Base-by-base conservation (phyloP, 805 yeast genomes). In the Myxozyma mucilagina region DNA sequence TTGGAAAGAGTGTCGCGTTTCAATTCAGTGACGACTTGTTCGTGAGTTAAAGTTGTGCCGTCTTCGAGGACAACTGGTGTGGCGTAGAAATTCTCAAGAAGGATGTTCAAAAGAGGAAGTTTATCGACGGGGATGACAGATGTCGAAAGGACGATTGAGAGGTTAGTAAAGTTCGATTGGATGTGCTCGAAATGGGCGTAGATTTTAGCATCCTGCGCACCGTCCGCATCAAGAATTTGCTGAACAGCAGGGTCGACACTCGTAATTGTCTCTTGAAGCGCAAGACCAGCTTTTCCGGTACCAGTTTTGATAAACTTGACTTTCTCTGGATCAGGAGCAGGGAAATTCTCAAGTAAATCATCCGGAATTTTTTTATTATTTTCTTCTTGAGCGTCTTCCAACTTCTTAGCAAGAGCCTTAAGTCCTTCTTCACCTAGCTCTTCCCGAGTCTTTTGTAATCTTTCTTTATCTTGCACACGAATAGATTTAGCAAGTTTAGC, bases 281-380 rank as follows among this genome's bases (percentile, higher is more conserved):
- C 79, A 14, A 74, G 66, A 1, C 90, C 87, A 8, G 84, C 84
- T 7, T 82, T 81, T 47, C 88, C 85, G 0, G 94, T 82, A 10
- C 78, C 74, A 0, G 97, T 86, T 32, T 82, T 68, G 63, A 90
- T 89, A 69, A 94, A 90, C 6, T 80, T 75, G 52, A 94, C 90
- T 49, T 81, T 82, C 0, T 87, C 77, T 0, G 94, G 91, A 70
- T 90, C 89, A 4, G 96, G 92, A 29, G 82, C 80, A 2, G 82
- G 82, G 73, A 90, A 91, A 31, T 79, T 70, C 2, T 80, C 76
- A 18, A 93, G 72, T 5, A 91, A 75, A 0, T 79, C 80, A 10
- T 82, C 80, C 0, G 98, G 97, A 63, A 94, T 87, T 24, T 88
- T 87, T n/a, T 69, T 75, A 70, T 90, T 88, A 72, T 93, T 93